phyloP scores from a whole-genome alignment of 257 asterid genomes.

The Jasminum sambac region DNA sequence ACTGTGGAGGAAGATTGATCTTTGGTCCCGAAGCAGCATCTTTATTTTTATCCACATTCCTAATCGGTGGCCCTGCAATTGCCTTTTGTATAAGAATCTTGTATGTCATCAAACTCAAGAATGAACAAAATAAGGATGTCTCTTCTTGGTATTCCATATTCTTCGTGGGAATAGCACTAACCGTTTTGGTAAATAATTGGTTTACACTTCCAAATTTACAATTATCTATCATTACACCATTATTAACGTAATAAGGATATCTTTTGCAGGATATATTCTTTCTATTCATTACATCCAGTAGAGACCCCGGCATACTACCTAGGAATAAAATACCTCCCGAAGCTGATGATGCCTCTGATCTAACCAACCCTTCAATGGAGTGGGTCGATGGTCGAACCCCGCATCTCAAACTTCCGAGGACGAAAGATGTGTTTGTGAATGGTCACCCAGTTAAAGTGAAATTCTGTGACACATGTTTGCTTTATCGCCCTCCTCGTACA shows the following conservation, averaged over 20 bases:
- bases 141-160: constrained; percentile 66
- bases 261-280: constrained; percentile 64
- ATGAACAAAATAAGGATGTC: constrained; percentile 36
- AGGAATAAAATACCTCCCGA: constrained; percentile 70
- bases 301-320: constrained; percentile 87
- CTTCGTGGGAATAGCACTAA: constrained; percentile 52
- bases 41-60: constrained; percentile 54
- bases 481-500: constrained; percentile 21
- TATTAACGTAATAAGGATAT: neutral
- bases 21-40: constrained; percentile 90
- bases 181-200: constrained; percentile 57
- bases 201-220: no score
- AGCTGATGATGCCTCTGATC: constrained; percentile 43
- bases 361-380: constrained; percentile 76
- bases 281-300: constrained; percentile 71
- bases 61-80: constrained; percentile 64
- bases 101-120: constrained; percentile 35
- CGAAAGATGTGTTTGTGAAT: constrained; percentile 14
- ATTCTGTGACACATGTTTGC: constrained; percentile 20
- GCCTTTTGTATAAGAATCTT: constrained; percentile 61
- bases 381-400: constrained; percentile 65
- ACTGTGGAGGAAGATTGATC: constrained; percentile 80
- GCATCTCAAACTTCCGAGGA: constrained; percentile 8
- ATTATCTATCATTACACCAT: no score
- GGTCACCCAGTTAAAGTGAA: constrained; percentile 16